These are phyloP conservation scores for Rubia yunnanensis DNA, from an alignment of 257 asterid genomes.

Conservation along the genomic window DNA sequence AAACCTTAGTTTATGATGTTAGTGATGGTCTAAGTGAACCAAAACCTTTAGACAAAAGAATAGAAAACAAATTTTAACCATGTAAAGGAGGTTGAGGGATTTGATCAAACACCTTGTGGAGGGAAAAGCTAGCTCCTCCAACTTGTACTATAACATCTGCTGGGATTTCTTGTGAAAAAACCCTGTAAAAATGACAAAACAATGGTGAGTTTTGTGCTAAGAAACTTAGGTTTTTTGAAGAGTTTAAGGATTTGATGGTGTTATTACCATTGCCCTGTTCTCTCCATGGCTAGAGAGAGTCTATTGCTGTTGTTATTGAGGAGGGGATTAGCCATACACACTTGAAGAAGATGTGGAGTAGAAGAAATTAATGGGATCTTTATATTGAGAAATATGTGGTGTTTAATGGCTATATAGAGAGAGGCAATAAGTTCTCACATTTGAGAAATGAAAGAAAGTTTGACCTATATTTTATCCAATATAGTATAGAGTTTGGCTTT, in stretches of 20 bases:
- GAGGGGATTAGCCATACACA: constrained; percentile 29
- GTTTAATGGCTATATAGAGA: constrained; percentile 26
- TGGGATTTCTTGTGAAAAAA: constrained; percentile 82
- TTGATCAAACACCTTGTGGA: constrained; percentile 61
- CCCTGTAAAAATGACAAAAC: constrained; percentile 41
- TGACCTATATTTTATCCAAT: not conserved
- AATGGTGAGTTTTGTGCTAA: not conserved
- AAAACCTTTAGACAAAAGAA: no score
- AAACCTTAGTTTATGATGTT: no score
- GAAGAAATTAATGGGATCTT: constrained; percentile 3
- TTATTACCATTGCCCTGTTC: constrained; percentile 87
- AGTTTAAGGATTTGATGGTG: not conserved
- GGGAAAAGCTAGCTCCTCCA: constrained; percentile 71
- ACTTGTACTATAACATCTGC: constrained; percentile 74
- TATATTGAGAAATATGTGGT: constrained; percentile 2
- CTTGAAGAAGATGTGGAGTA: not conserved
- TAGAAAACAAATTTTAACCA: no score
- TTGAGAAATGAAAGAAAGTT: not conserved
- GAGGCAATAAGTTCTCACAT: not conserved
- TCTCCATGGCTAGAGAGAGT: constrained; percentile 72
- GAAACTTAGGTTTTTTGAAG: not conserved
- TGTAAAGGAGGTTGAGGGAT: no score
- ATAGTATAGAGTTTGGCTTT: not conserved
- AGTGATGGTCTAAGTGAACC: no score
- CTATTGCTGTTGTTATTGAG: constrained; percentile 22